These are phyloP conservation scores for Solanum sejunctum DNA, from an alignment of 257 asterid genomes.

Conservation along the genomic window DNA sequence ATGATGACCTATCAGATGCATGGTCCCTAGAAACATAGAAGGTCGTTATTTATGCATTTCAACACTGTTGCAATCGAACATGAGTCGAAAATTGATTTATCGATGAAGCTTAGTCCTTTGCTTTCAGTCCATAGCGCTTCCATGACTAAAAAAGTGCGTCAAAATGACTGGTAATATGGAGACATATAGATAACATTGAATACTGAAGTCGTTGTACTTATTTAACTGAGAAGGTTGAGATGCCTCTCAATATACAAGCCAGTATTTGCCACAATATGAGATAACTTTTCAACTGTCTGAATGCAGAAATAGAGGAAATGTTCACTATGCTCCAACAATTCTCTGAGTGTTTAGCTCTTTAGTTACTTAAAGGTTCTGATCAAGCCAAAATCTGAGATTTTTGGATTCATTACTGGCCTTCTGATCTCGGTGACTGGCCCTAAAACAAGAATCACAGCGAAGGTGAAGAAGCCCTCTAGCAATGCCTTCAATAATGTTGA, in stretches of 20 bases:
- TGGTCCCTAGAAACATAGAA: slow-evolving; percentile 53
- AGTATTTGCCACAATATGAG: neutral
- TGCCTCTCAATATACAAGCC: neutral
- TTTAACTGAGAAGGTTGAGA: neutral
- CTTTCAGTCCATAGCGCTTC: slow-evolving; percentile 43
- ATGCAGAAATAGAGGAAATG: too few species aligned
- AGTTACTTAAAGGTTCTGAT: too few species aligned
- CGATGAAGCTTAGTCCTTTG: slow-evolving; percentile 22
- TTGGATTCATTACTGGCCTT: neutral
- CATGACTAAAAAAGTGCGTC: slow-evolving; percentile 35
- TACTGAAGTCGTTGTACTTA: neutral
- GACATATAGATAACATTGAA: neutral
- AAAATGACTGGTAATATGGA: neutral
- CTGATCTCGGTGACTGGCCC: neutral
- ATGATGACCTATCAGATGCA: slow-evolving; percentile 39
- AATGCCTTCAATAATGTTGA: neutral
- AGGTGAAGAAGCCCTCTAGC: neutral
- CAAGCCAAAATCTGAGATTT: too few species aligned
- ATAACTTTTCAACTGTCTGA: too few species aligned
- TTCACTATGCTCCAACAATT: too few species aligned
- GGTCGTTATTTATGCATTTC: slow-evolving; percentile 44
- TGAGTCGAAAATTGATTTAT: slow-evolving; percentile 13
- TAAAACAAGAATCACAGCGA: neutral
- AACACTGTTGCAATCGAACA: slow-evolving; percentile 6
- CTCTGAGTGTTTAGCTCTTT: too few species aligned